A percentile compares a stretch with the other conserved stretches of the same genome.
These are phyloP conservation scores for Didymella glomerata DNA, from an alignment of 2,329 filamentous ascomycete genomes.

Conservation along the genomic window DNA sequence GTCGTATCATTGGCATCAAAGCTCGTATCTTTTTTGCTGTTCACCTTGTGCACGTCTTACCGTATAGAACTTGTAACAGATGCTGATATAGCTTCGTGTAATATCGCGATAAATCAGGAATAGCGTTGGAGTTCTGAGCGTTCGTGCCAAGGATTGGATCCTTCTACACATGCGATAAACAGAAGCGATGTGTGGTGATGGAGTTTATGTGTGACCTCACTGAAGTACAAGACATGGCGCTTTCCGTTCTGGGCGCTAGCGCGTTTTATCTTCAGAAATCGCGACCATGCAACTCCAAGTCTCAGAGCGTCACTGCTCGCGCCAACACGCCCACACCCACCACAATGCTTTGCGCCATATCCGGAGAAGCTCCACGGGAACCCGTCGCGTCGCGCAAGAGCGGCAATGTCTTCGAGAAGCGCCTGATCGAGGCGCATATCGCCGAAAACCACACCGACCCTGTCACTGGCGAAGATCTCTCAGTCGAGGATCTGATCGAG, in stretches of 20 bases:
- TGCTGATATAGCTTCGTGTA: no score
- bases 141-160: no score
- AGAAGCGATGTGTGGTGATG: not conserved
- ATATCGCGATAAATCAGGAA: no score
- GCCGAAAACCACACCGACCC: slow-evolving; percentile 93
- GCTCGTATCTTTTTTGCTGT: no score
- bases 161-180: not conserved
- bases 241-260: slow-evolving; percentile 1
- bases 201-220: not conserved
- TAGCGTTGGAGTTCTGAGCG: no score
- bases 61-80: no score
- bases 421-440: slow-evolving; percentile 94
- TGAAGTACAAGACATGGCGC: not conserved
- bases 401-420: slow-evolving; percentile 92
- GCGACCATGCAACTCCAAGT: slow-evolving; percentile 14
- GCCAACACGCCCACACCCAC: slow-evolving; percentile 20
- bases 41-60: no score
- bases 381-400: slow-evolving; percentile 95
- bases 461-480: slow-evolving; percentile 84
- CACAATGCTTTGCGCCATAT: slow-evolving; percentile 70
- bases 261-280: slow-evolving; percentile 19
- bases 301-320: slow-evolving; percentile 9
- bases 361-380: slow-evolving; percentile 93
- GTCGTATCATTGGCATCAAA: no score
- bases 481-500: slow-evolving; percentile 83